Percentiles rank a stretch among this genome's conserved stretches.
Evolutionary conservation across 2,329 filamentous ascomycete species (phyloP).

Genomic region (Alternaria gaisen): DNA sequence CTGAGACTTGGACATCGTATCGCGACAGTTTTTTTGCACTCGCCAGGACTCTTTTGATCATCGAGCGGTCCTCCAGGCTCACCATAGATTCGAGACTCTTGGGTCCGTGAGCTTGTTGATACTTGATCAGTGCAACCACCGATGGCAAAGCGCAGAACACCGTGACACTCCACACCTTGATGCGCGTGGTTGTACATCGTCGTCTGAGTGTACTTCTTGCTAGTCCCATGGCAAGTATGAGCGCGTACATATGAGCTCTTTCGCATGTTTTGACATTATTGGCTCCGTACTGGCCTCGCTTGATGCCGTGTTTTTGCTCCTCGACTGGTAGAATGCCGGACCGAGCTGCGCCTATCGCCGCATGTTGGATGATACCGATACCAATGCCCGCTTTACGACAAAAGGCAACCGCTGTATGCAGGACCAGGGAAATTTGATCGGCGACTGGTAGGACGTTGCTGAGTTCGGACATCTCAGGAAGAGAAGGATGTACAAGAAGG

Average conservation of each 20-base stretch:
- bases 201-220: slow-evolving; percentile 20
- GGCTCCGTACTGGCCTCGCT: slow-evolving; percentile 14
- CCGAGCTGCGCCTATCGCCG: slow-evolving; percentile 14
- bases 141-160: slow-evolving; percentile 15
- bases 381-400: slow-evolving; percentile 13
- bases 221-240: slow-evolving; percentile 19
- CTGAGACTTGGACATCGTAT: slow-evolving; percentile 12
- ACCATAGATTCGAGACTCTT: slow-evolving; percentile 19
- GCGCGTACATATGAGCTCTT: slow-evolving; percentile 23
- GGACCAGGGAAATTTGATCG: neutral
- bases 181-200: slow-evolving; percentile 6
- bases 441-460: neutral
- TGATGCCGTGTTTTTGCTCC: slow-evolving; percentile 16
- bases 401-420: neutral
- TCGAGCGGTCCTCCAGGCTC: slow-evolving; percentile 18
- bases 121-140: slow-evolving; percentile 17
- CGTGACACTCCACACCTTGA: slow-evolving; percentile 14
- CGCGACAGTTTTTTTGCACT: slow-evolving; percentile 13
- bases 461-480: neutral
- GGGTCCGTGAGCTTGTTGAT: slow-evolving; percentile 10
- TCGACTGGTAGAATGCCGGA: slow-evolving; percentile 9
- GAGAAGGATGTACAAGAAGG: neutral
- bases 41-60: slow-evolving; percentile 19
- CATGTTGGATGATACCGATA: slow-evolving; percentile 21
- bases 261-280: slow-evolving; percentile 18